phyloP scores from a whole-genome alignment of 768 basidiomycete species.

The Hysterangium stoloniferum region DNA sequence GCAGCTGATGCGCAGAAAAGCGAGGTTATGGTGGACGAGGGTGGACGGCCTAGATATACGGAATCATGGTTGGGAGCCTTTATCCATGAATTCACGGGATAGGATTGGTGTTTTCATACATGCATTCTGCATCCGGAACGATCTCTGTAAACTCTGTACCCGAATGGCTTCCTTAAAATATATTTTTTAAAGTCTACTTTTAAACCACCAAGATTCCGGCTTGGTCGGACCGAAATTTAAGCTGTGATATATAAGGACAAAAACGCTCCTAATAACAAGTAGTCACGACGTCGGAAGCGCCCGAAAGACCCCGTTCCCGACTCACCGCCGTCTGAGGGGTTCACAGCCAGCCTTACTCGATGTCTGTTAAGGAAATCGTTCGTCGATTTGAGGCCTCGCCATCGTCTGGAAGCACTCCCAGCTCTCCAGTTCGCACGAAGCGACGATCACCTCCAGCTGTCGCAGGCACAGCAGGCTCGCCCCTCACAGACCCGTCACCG shows the following conservation, averaged over 20 bases:
- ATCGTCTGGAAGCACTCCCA: neutral
- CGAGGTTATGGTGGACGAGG: constrained; percentile 10
- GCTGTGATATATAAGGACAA: too few relatives aligned
- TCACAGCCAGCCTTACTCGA: too few relatives aligned
- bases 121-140: neutral
- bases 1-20: constrained; percentile 1
- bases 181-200: too few relatives aligned
- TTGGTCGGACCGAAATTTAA: too few relatives aligned
- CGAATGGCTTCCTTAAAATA: too few relatives aligned
- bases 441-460: neutral
- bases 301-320: neutral
- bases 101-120: neutral
- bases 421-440: neutral
- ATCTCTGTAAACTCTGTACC: neutral
- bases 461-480: neutral
- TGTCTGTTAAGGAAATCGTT: constrained; percentile 27
- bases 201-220: too few relatives aligned
- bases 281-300: neutral
- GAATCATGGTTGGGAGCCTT: constrained; percentile 8
- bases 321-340: neutral
- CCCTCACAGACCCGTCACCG: neutral
- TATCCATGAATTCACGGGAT: constrained; percentile 3
- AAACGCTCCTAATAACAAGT: neutral
- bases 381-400: constrained; percentile 20
- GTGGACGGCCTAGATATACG: constrained; percentile 8